These are phyloP conservation scores for Pestalotiopsis sp. DNA, from an alignment of 2,329 filamentous ascomycete genomes.

Conservation along the genomic window DNA sequence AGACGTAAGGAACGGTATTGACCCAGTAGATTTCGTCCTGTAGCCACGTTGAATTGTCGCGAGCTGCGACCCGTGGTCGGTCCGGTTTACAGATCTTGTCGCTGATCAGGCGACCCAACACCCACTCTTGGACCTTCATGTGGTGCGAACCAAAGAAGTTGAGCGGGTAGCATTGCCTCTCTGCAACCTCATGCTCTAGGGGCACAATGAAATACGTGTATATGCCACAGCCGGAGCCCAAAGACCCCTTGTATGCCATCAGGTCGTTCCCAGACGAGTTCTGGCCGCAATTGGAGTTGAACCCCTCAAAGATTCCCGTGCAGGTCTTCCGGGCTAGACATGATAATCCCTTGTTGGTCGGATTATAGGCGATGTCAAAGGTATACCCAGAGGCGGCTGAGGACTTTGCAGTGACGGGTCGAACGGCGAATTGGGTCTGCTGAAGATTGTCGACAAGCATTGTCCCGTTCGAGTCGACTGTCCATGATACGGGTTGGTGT, in stretches of 20 bases:
- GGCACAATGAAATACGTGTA: conserved; percentile 2
- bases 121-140: conserved; percentile 6
- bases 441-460: background rate
- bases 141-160: conserved; percentile 4
- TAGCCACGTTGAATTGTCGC: background rate
- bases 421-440: background rate
- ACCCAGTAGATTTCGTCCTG: background rate
- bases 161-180: conserved; percentile 3
- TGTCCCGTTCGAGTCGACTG: background rate
- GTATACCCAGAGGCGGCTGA: background rate
- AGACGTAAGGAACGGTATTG: conserved; percentile 2
- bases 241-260: background rate
- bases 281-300: background rate
- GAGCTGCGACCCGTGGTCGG: background rate
- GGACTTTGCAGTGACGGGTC: background rate
- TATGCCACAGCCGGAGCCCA: background rate
- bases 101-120: background rate
- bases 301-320: background rate
- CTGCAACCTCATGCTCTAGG: no score
- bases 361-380: conserved; percentile 3
- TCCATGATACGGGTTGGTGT: conserved; percentile 6
- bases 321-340: background rate
- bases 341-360: background rate
- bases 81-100: background rate
- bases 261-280: background rate